A percentile compares a stretch with the other conserved stretches of the same genome.
Evolutionary conservation across 257 asterid genomes (phyloP).

Genomic region (Knoxia roxburghii): DNA sequence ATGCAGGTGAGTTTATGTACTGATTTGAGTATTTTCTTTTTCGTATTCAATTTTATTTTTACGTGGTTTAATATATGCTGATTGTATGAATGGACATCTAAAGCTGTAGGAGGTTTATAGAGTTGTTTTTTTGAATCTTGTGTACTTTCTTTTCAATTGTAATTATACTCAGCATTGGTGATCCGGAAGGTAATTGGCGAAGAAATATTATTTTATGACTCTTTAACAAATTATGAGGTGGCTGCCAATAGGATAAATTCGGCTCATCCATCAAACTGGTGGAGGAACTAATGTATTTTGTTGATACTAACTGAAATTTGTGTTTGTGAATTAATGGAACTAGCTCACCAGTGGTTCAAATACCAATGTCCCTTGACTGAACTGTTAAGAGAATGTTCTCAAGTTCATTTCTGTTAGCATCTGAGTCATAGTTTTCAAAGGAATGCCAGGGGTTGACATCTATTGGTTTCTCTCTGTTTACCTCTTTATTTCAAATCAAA

Average conservation of each 20-base stretch:
- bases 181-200: background rate
- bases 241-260: background rate
- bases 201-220: background rate
- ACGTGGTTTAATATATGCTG: background rate
- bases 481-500: too few relatives aligned
- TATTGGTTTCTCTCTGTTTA: too few relatives aligned
- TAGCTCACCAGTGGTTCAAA: background rate
- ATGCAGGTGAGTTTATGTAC: slow-evolving; percentile 54
- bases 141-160: too few relatives aligned
- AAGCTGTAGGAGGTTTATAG: background rate
- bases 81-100: background rate
- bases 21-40: background rate
- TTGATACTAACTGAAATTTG: background rate
- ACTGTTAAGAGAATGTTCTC: background rate
- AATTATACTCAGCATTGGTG: background rate
- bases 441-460: too few relatives aligned
- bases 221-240: too few relatives aligned
- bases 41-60: background rate
- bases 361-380: background rate
- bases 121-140: too few relatives aligned
- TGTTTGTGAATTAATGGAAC: background rate
- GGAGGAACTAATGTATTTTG: background rate
- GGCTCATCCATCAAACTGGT: too few relatives aligned
- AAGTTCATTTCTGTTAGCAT: background rate
- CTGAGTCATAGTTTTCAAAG: too few relatives aligned